A percentile compares a stretch with the other conserved stretches of the same genome.
These are phyloP conservation scores for Aspergillus pseudonomiae DNA, from an alignment of 2,329 filamentous ascomycete species.

Conservation along the genomic window DNA sequence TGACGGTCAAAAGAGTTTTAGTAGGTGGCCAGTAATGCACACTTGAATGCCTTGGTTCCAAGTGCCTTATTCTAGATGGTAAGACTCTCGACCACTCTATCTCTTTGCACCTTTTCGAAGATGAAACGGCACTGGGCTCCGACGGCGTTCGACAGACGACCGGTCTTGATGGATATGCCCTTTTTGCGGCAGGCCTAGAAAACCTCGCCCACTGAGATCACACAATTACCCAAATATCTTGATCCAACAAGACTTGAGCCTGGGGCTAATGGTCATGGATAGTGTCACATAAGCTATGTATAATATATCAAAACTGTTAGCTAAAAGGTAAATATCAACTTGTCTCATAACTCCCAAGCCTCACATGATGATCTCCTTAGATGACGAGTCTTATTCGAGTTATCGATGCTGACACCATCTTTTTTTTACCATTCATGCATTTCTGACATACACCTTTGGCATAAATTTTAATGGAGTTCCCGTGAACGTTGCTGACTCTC, in stretches of 20 bases:
- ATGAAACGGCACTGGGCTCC: conserved; percentile 89
- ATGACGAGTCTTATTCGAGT: conserved; percentile 69
- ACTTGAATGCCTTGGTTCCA: background rate
- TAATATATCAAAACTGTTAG: background rate
- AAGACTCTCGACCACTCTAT: conserved; percentile 9
- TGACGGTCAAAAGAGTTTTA: conserved; percentile 24
- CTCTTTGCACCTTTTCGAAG: conserved; percentile 30
- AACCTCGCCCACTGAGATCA: conserved; percentile 94
- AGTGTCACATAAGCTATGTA: background rate
- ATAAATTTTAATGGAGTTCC: conserved; percentile 6
- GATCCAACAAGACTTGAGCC: conserved; percentile 24
- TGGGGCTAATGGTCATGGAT: conserved; percentile 29
- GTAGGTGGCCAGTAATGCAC: background rate
- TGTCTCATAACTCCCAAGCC: conserved; percentile 1
- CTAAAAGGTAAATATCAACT: conserved; percentile 20
- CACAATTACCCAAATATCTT: conserved; percentile 22
- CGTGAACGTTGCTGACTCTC: conserved; percentile 21
- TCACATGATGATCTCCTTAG: conserved; percentile 58
- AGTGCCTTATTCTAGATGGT: background rate
- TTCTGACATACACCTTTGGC: conserved; percentile 44
- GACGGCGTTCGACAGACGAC: conserved; percentile 61
- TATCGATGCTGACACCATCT: conserved; percentile 62
- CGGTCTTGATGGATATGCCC: conserved; percentile 82
- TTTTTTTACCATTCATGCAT: conserved; percentile 64
- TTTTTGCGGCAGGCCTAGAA: conserved; percentile 97